A percentile compares a stretch with the other conserved stretches of the same genome.
Conservation (phyloP, 2,329 filamentous ascomycete species). For the Penicillium psychrosexuale region DNA sequence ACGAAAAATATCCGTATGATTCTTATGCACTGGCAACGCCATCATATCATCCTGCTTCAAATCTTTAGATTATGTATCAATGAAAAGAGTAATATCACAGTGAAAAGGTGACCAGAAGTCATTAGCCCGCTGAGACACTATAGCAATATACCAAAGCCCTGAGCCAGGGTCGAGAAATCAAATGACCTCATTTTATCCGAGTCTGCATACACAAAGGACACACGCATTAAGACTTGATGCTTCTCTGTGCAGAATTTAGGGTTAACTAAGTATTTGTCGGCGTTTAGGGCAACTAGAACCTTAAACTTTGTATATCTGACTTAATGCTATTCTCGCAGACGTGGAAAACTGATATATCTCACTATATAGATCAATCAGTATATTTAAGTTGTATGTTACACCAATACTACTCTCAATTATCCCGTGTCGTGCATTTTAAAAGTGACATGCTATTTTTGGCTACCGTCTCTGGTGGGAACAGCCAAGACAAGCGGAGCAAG, state of each 20-base stretch:
- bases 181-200: neutral
- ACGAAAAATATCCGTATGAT: neutral
- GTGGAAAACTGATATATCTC: neutral
- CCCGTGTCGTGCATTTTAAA: neutral
- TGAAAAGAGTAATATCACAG: too few species aligned
- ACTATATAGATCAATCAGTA: neutral
- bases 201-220: neutral
- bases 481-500: neutral
- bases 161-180: neutral
- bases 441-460: neutral
- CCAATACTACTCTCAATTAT: neutral
- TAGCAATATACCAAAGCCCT: too few species aligned
- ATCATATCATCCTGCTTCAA: neutral
- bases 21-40: neutral
- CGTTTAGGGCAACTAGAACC: neutral
- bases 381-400: neutral
- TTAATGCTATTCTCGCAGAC: neutral
- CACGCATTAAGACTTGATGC: too few species aligned
- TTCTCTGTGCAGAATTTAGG: too few species aligned
- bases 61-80: neutral
- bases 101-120: too few species aligned
- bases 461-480: neutral
- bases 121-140: neutral
- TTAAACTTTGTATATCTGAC: neutral
- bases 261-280: neutral